These are phyloP conservation scores for Arxiozyma telluris DNA, from an alignment of 1,139 yeast species.

Conservation along the genomic window DNA sequence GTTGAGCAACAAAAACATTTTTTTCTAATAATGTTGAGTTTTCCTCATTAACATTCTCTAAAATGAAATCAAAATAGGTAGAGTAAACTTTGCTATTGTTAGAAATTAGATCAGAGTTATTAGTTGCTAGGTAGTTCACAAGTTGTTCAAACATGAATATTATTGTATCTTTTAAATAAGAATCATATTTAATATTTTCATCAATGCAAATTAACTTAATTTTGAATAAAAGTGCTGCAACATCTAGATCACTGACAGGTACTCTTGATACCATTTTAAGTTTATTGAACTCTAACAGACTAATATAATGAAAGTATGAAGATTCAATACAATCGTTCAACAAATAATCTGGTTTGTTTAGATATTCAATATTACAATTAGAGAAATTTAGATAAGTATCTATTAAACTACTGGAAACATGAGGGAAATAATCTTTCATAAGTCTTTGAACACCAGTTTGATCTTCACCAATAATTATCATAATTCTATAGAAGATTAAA, in stretches of 20 bases:
- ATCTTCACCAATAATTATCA: conserved; percentile 50
- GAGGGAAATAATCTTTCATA: conserved; percentile 22
- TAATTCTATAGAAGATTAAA: conserved; percentile 36
- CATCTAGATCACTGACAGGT: conserved; percentile 41
- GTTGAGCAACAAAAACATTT: conserved; percentile 2
- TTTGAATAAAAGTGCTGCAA: conserved; percentile 38
- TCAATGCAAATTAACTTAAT: conserved; percentile 30
- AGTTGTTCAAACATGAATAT: conserved; percentile 10
- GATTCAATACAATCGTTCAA: conserved; percentile 10
- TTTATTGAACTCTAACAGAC: conserved; percentile 18
- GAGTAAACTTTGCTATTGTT: conserved; percentile 4
- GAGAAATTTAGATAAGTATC: conserved; percentile 16
- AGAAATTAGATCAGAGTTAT: conserved; percentile 4
- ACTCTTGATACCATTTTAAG: conserved; percentile 26
- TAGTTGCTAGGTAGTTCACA: conserved; percentile 7
- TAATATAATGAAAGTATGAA: conserved; percentile 27
- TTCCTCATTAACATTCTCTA: neutral
- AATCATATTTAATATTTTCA: conserved; percentile 9
- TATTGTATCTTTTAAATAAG: conserved; percentile 9
- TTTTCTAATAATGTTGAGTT: neutral
- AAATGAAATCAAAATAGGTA: conserved; percentile 4
- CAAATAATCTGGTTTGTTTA: conserved; percentile 10
- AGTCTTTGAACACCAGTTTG: conserved; percentile 29
- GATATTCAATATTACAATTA: conserved; percentile 12
- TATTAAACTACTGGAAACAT: conserved; percentile 11